Base-by-base conservation (phyloP, 2,329 filamentous ascomycete species). In the Colletotrichum phormii region DNA sequence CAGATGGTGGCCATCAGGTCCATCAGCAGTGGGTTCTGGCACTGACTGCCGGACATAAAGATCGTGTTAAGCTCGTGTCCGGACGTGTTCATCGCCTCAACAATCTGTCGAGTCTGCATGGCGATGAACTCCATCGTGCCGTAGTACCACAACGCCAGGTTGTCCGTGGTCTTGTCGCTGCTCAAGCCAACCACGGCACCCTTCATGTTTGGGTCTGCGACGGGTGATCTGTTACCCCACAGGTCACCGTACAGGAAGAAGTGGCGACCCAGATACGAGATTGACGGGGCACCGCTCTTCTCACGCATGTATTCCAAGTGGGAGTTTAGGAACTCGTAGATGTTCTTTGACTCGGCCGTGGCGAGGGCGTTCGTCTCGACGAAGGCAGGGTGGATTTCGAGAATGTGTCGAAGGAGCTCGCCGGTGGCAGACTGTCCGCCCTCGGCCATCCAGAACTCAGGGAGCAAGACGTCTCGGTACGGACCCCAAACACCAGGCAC, bases 221-320 rank as follows among this genome's bases (percentile, higher is more conserved):
- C 90, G 1, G 97, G 97, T 24, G 95, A 98, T 53, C 97, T 92
- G 85, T 99, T 99, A 74, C 97, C 97, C 89, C 97, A 98, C 4
- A 98, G 88, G 80, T 99, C 97, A 75, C 97, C 97, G 82, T 99
- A 99, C 86, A 99, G 97, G 90, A 99, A 99, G 85, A 97, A 93
- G 83, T 99, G 96, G 9, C 96, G 94, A 13, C 92, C 95, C 2
- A 99, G 88, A 82, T 95, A 97, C 22, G 94, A 92, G 75, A 98
- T 89, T 64, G 90, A 91, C 0, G 95, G 95, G 2, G 94, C 94
- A 2, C 88, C 85, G 29, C 86, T 83, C 78, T 91, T 91, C 77
- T 92, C 89, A 29, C 89, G 89, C 86, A 98, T 89, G 77, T 94
- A 91, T 73, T 91, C 89, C 12, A 99, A 90, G 79, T 97, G 95